Evolutionary conservation across 257 asterid species (phyloP).

Genomic region (Ajuga chamaepitys): DNA sequence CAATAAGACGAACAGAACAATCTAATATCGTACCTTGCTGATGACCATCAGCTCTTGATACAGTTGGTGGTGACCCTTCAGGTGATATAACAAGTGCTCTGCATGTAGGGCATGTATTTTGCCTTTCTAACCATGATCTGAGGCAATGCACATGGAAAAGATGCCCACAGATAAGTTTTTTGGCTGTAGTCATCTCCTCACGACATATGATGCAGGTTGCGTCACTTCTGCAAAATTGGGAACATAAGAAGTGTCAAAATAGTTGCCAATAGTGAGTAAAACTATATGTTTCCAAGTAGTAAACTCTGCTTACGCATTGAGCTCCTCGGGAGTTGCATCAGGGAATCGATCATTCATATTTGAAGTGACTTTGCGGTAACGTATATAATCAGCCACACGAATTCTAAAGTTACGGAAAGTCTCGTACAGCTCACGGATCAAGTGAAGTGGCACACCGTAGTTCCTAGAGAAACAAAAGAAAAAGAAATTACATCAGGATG

Average conservation of each 20-base stretch:
- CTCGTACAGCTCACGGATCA: slow-evolving; percentile 89
- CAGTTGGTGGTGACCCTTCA: slow-evolving; percentile 48
- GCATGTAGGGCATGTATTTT: slow-evolving; percentile 90
- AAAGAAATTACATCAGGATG: not conserved
- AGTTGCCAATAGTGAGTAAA: slow-evolving; percentile 5
- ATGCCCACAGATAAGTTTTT: slow-evolving; percentile 85
- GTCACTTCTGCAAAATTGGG: slow-evolving; percentile 49
- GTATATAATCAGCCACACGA: slow-evolving; percentile 84
- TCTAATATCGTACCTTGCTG: slow-evolving; percentile 55
- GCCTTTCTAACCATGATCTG: slow-evolving; percentile 90
- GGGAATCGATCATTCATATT: slow-evolving; percentile 94
- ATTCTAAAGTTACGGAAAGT: slow-evolving; percentile 81
- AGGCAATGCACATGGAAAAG: slow-evolving; percentile 94
- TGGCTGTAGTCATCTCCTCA: slow-evolving; percentile 93
- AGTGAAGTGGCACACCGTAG: slow-evolving; percentile 88
- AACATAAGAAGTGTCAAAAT: slow-evolving; percentile 12
- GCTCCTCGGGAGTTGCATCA: slow-evolving; percentile 87
- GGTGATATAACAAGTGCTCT: slow-evolving; percentile 80
- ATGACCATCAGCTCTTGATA: slow-evolving; percentile 30
- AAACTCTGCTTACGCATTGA: slow-evolving; percentile 44
- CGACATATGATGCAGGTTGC: slow-evolving; percentile 93
- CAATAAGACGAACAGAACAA: slow-evolving; percentile 1
- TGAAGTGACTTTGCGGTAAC: slow-evolving; percentile 85
- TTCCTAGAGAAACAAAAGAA: slow-evolving; percentile 37
- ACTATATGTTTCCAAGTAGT: not conserved